Percentiles rank a stretch among this genome's conserved stretches.
Evolutionary conservation across 129 eudicot genomes (phyloP).

Genomic region (Silybum marianum): DNA sequence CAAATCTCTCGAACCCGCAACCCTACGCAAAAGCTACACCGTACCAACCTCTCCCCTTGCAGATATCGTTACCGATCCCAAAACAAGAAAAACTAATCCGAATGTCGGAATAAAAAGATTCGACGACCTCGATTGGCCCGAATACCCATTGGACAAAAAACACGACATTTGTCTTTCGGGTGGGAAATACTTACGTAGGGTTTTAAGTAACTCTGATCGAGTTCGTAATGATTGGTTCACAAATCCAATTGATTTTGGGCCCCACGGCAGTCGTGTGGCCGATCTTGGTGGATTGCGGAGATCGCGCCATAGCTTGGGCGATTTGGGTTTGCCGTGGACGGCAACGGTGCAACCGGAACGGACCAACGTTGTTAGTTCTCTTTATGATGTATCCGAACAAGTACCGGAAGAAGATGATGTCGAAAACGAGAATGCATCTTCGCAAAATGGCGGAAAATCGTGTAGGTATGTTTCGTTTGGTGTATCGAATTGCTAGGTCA

Average conservation of each 20-base stretch:
- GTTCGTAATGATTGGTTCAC: conserved; percentile 53
- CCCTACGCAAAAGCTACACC: conserved; percentile 68
- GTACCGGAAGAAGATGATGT: conserved; percentile 70
- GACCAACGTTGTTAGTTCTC: conserved; percentile 40
- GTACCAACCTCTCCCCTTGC: conserved; percentile 87
- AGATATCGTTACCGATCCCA: conserved; percentile 34
- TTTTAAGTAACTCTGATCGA: conserved; percentile 57
- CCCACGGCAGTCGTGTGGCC: background rate
- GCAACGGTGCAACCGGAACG: conserved; percentile 41
- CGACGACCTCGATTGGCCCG: conserved; percentile 64
- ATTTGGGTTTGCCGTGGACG: conserved; percentile 53
- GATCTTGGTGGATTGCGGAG: conserved; percentile 49
- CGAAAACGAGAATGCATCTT: background rate
- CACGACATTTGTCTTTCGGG: conserved; percentile 52
- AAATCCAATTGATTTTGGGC: conserved; percentile 16
- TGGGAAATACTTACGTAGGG: conserved; percentile 57
- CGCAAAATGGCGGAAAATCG: background rate
- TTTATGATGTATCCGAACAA: conserved; percentile 50
- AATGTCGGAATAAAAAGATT: conserved; percentile 17
- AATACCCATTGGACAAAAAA: conserved; percentile 57
- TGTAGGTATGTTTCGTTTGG: background rate
- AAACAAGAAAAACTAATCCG: conserved; percentile 19
- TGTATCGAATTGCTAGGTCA: background rate
- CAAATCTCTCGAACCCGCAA: conserved; percentile 48
- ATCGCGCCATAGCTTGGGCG: conserved; percentile 69